phyloP scores from a whole-genome alignment of 176 grass and related monocot species.

The Pontederia paniculata region DNA sequence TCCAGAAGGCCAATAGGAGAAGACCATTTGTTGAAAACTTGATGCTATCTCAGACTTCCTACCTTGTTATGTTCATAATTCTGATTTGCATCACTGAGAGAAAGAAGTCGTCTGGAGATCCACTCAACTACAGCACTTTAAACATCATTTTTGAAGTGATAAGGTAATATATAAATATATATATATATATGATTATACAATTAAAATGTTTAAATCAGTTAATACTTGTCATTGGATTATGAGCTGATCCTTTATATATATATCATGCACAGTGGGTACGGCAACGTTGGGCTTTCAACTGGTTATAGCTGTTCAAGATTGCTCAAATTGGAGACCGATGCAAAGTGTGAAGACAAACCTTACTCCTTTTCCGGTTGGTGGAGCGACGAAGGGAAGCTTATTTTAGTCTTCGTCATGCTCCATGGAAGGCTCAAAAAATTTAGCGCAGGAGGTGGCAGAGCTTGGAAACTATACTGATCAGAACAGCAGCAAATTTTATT shows the following conservation, averaged over 20 bases:
- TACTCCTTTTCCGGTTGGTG: conserved; percentile 68
- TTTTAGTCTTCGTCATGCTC: conserved; percentile 51
- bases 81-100: no score
- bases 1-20: conserved; percentile 6
- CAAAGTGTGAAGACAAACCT: conserved; percentile 29
- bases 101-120: conserved; percentile 35
- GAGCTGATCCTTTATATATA: not conserved
- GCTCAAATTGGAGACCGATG: no score
- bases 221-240: not conserved
- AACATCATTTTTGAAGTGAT: no score
- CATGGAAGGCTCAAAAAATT: conserved; percentile 60
- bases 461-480: conserved; percentile 12
- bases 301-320: conserved; percentile 64
- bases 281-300: conserved; percentile 62
- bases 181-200: no score
- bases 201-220: conserved; percentile 79
- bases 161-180: no score
- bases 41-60: conserved; percentile 25
- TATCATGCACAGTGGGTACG: conserved; percentile 56
- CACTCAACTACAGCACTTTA: conserved; percentile 69
- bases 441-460: conserved; percentile 23
- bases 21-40: conserved; percentile 10
- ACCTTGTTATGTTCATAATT: conserved; percentile 17
- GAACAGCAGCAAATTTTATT: no score
- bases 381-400: conserved; percentile 64